Evolutionary conservation across 345 rosid species (phyloP), one percentile per base, ranked within the genome.

Genomic region (Hevea brasiliensis): DNA sequence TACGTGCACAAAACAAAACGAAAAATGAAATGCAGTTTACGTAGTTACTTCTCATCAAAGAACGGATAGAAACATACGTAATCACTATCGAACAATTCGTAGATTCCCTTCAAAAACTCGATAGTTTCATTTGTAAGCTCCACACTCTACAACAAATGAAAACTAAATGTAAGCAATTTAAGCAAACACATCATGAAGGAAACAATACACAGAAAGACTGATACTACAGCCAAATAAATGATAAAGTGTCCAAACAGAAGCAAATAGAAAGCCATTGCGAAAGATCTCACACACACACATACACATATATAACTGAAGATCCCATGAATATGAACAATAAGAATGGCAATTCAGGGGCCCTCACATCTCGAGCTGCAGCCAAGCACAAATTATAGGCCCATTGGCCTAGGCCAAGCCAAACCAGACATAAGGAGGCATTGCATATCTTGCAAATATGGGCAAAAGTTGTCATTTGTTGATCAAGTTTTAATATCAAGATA

Each of bases 121-220:
- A 90, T 72, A 66, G 98, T 91, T 61, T 88, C 93, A 79, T 69
- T 85, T 78, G 98, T 84, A 86, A 95, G 85, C 91, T 95, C 99
- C 81, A 83, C 84, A 62, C 90, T 95, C 99, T 95, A 76, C 87
- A 84, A 32, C 27, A 79, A 71, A 71, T 17, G 45, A 72, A 21
- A 78, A 51, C 24, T 27, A 65, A 66, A 63, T 12, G 21, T 67
- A 71, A 59, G 62, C 14, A n/a, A 42, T n/a, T 37, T 58, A 7
- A 57, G 27, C 14, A 0, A 8, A 24, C 27, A 61, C 35, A 65
- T 32, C 20, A 47, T 26, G 26, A 15, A 7, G 2, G 23, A 10
- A 23, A 2, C n/a, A n/a, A n/a, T n/a, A n/a, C n/a, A n/a, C n/a
- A n/a, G 2, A 21, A 20, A 18, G 35, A 48, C 24, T 11, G 8